These are phyloP conservation scores for Glaciozyma martinii DNA, from an alignment of 768 basidiomycete genomes.

Conservation along the genomic window DNA sequence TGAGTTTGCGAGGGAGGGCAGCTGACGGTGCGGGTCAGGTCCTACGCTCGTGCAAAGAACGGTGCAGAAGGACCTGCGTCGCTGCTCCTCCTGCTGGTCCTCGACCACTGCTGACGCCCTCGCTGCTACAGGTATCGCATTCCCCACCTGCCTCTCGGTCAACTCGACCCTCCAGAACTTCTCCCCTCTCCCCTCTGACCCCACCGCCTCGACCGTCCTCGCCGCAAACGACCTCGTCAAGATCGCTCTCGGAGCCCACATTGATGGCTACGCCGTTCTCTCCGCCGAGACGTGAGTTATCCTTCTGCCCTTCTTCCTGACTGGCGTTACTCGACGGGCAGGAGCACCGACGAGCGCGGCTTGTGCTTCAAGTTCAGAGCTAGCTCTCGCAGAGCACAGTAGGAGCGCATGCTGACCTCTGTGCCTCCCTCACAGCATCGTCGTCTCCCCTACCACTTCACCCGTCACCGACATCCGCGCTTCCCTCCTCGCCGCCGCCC, in stretches of 20 bases:
- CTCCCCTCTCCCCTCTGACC: constrained; percentile 79
- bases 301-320: not conserved
- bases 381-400: not conserved
- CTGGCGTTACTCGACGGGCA: not conserved
- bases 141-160: constrained; percentile 86
- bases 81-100: not conserved
- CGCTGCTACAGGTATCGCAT: constrained; percentile 61
- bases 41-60: too few relatives aligned
- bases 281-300: constrained; percentile 64
- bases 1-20: constrained; percentile 39
- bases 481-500: constrained; percentile 88
- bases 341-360: not conserved
- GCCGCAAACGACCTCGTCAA: constrained; percentile 88
- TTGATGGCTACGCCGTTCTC: constrained; percentile 92
- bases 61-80: not conserved
- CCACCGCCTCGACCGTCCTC: constrained; percentile 45
- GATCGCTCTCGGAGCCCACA: constrained; percentile 90
- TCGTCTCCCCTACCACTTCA: constrained; percentile 64
- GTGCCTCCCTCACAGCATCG: constrained; percentile 41
- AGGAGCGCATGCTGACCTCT: not conserved
- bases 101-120: not conserved
- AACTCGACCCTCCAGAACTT: constrained; percentile 86
- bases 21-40: too few relatives aligned
- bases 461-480: constrained; percentile 79
- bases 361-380: not conserved